Percentiles rank a stretch among this genome's conserved stretches.
Evolutionary conservation across 78 protist genomes (phyloP).

Genomic region (Planoprotostelium fungivorum): DNA sequence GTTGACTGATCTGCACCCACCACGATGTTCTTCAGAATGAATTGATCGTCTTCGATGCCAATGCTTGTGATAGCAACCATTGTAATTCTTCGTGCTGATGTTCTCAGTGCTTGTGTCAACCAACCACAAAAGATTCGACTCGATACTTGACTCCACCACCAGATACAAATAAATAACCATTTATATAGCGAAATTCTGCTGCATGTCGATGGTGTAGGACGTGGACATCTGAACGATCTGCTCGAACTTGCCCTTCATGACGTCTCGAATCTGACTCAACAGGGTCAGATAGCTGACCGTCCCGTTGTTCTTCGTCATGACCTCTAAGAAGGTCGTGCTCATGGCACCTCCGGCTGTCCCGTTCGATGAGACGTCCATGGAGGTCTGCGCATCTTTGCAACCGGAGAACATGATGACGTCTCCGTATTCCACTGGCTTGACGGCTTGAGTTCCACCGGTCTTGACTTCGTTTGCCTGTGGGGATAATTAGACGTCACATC

Average conservation of each 20-base stretch:
- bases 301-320: background rate
- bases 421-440: background rate
- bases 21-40: no score
- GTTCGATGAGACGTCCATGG: background rate
- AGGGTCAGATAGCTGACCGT: background rate
- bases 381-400: background rate
- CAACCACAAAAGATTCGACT: no score
- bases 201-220: background rate
- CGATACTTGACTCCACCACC: no score
- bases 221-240: background rate
- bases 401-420: constrained; percentile 2
- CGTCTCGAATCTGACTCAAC: background rate
- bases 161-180: background rate
- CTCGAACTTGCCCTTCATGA: background rate
- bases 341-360: background rate
- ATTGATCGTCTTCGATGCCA: no score
- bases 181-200: background rate
- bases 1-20: no score
- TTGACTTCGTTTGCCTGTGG: background rate
- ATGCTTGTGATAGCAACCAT: no score
- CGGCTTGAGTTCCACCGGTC: background rate
- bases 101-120: no score
- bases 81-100: no score
- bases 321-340: background rate
- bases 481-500: no score